Evolutionary conservation across 257 asterid genomes (phyloP).

Genomic region (Solanum rostratum): DNA sequence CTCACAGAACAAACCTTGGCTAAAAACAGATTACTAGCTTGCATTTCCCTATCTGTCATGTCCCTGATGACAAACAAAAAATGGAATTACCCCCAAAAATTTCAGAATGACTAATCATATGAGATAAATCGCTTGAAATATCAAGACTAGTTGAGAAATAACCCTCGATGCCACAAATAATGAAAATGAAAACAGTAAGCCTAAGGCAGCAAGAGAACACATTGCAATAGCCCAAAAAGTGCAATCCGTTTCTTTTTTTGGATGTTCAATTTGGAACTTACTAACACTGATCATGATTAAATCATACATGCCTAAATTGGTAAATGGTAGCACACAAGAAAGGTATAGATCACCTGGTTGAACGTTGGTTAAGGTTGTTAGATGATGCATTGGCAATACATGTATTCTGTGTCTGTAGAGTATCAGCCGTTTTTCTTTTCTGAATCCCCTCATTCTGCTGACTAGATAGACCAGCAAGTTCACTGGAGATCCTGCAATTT

Average conservation of each 20-base stretch:
- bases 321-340: neutral
- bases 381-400: conserved; percentile 28
- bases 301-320: neutral
- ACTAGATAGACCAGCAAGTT: conserved; percentile 36
- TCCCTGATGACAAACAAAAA: conserved; percentile 22
- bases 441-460: conserved; percentile 32
- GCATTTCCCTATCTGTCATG: conserved; percentile 37
- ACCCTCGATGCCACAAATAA: neutral
- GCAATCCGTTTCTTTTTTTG: neutral
- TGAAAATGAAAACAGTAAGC: neutral
- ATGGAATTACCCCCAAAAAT: neutral
- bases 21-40: conserved; percentile 49
- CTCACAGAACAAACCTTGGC: conserved; percentile 39
- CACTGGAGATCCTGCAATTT: conserved; percentile 58
- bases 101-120: neutral
- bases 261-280: neutral
- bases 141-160: neutral
- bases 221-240: neutral
- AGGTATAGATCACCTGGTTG: conserved; percentile 25
- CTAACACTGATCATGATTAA: neutral
- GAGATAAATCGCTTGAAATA: neutral
- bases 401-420: conserved; percentile 10
- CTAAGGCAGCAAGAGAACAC: neutral
- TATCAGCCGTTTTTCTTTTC: conserved; percentile 25
- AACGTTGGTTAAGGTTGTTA: conserved; percentile 19